phyloP scores from a whole-genome alignment of 2,329 filamentous ascomycete species.

The Cryphonectria carpinicola region DNA sequence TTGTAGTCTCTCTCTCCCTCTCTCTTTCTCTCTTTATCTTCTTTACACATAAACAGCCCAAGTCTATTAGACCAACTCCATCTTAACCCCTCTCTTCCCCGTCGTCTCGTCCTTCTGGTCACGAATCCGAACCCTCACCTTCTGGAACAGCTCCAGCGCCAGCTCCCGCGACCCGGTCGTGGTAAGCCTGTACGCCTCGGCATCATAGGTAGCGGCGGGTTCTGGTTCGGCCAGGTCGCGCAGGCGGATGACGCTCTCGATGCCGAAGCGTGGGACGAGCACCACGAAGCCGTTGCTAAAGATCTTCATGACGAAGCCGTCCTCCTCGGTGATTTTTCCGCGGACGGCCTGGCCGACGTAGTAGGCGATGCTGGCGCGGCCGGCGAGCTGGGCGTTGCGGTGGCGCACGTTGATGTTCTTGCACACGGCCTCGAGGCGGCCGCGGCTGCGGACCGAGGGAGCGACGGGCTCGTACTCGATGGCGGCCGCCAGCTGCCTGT shows the following conservation, averaged over 20 bases:
- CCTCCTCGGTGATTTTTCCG: constrained; percentile 74
- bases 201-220: constrained; percentile 81
- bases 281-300: constrained; percentile 98
- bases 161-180: constrained; percentile 59
- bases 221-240: constrained; percentile 79
- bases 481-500: constrained; percentile 91
- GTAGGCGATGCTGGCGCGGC: constrained; percentile 92
- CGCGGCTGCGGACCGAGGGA: constrained; percentile 76
- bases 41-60: no score
- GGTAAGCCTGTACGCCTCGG: constrained; percentile 79
- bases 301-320: constrained; percentile 94
- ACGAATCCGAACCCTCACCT: constrained; percentile 84
- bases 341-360: constrained; percentile 97
- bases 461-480: constrained; percentile 92
- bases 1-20: no score
- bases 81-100: constrained; percentile 90
- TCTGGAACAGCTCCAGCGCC: constrained; percentile 85
- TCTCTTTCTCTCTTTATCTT: no score
- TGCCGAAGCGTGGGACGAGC: constrained; percentile 92
- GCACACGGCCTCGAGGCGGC: constrained; percentile 89
- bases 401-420: constrained; percentile 98
- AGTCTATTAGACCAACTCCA: constrained; percentile 61
- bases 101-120: constrained; percentile 94
- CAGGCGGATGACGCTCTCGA: constrained; percentile 87
- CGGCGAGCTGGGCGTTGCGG: constrained; percentile 94